These are phyloP conservation scores for Platismatia glauca DNA, from an alignment of 495 filamentous ascomycete species.

Conservation along the genomic window DNA sequence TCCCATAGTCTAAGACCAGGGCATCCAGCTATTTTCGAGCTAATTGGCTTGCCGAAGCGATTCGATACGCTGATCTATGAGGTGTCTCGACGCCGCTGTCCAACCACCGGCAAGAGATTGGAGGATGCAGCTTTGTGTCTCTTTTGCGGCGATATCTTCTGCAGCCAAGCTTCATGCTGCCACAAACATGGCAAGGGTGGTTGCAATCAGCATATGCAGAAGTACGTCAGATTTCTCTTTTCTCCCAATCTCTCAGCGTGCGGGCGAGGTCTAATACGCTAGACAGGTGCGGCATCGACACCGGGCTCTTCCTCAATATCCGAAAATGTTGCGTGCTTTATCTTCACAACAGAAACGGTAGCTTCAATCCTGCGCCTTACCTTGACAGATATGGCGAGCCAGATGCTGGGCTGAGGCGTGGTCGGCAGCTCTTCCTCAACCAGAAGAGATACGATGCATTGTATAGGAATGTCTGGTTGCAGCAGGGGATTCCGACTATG, in stretches of 20 bases:
- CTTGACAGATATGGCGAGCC: slow-evolving; percentile 92
- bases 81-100: slow-evolving; percentile 74
- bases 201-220: slow-evolving; percentile 78
- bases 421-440: slow-evolving; percentile 81
- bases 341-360: slow-evolving; percentile 69
- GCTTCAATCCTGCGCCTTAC: slow-evolving; percentile 81
- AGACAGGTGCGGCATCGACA: slow-evolving; percentile 71
- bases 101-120: slow-evolving; percentile 81
- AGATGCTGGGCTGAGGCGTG: slow-evolving; percentile 72
- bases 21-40: slow-evolving; percentile 87
- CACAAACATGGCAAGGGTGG: slow-evolving; percentile 66
- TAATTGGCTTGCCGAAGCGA: slow-evolving; percentile 83
- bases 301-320: slow-evolving; percentile 92
- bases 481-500: slow-evolving; percentile 75
- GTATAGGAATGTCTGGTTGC: slow-evolving; percentile 77
- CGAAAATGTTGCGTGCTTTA: slow-evolving; percentile 87
- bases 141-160: slow-evolving; percentile 93
- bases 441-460: slow-evolving; percentile 88
- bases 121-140: slow-evolving; percentile 85
- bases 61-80: slow-evolving; percentile 92
- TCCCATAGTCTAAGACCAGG: slow-evolving; percentile 38
- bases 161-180: slow-evolving; percentile 88
- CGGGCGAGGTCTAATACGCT: slow-evolving; percentile 3
- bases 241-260: slow-evolving; percentile 15
- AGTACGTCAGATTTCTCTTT: slow-evolving; percentile 46